A percentile compares a stretch with the other conserved stretches of the same genome.
Evolutionary conservation across 345 rosid genomes (phyloP).

Genomic region (Euclidium syriacum): DNA sequence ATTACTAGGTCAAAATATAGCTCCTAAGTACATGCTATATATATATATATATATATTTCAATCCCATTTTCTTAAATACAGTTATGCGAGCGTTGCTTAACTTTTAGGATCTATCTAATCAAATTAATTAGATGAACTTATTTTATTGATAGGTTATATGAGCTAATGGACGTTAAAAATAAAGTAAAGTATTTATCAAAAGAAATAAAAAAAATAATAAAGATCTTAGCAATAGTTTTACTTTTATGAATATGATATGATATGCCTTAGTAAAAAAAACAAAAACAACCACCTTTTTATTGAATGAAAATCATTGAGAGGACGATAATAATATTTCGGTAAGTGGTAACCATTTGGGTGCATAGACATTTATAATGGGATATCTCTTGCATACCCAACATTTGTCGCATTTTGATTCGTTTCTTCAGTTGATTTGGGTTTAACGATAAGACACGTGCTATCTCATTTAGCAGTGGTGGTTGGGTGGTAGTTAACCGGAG

Average conservation of each 20-base stretch:
- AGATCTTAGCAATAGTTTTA: neutral
- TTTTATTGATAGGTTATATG: neutral
- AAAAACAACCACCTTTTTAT: neutral
- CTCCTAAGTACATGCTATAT: neutral
- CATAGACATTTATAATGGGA: constrained; percentile 12
- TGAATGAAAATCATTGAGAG: neutral
- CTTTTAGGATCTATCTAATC: neutral
- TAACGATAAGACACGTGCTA: too few relatives aligned
- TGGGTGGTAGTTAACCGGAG: too few relatives aligned
- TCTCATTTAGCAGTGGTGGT: too few relatives aligned
- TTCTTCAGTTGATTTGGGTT: neutral
- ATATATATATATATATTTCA: neutral
- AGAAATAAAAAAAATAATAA: too few relatives aligned
- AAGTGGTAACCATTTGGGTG: constrained; percentile 12
- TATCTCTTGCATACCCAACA: constrained; percentile 10
- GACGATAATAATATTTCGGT: neutral
- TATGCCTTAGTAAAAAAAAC: neutral
- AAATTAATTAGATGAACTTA: neutral
- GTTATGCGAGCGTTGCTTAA: neutral
- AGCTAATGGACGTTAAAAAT: neutral
- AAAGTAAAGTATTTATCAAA: too few relatives aligned
- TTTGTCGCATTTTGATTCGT: neutral
- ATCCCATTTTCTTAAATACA: neutral
- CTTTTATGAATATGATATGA: neutral
- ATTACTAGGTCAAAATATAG: constrained; percentile 2